Evolutionary conservation across 2,329 filamentous ascomycete species (phyloP).

Genomic region (Ophiostoma sp.): DNA sequence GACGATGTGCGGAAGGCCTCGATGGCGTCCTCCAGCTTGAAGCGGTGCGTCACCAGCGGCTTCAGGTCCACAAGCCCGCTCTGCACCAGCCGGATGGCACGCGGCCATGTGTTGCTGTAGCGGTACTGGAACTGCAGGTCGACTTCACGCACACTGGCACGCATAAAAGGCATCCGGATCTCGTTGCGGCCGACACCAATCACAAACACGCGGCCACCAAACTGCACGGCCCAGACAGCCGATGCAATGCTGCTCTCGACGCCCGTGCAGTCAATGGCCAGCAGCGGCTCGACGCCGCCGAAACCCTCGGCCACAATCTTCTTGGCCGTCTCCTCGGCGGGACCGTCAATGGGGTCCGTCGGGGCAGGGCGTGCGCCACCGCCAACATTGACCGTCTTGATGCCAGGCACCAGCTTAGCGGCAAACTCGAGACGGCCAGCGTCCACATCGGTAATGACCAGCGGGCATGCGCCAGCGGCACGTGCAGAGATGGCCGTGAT

Average conservation of each 20-base stretch:
- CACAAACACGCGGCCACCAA: slow-evolving; percentile 95
- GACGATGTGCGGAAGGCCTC: slow-evolving; percentile 88
- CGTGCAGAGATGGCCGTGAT: slow-evolving; percentile 81
- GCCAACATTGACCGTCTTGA: slow-evolving; percentile 77
- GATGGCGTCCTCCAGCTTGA: slow-evolving; percentile 78
- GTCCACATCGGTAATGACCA: slow-evolving; percentile 94
- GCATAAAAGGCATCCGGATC: slow-evolving; percentile 95
- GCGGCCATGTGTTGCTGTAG: slow-evolving; percentile 94
- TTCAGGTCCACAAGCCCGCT: slow-evolving; percentile 79
- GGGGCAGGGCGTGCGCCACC: slow-evolving; percentile 1
- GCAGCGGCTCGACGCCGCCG: slow-evolving; percentile 75
- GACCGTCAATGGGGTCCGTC: slow-evolving; percentile 42
- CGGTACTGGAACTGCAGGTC: slow-evolving; percentile 97
- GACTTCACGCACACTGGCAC: slow-evolving; percentile 84
- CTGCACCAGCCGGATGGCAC: slow-evolving; percentile 83
- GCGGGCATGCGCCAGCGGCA: slow-evolving; percentile 84
- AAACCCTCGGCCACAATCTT: slow-evolving; percentile 66
- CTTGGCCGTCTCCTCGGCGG: slow-evolving; percentile 69
- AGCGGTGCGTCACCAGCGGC: slow-evolving; percentile 85
- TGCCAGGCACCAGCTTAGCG: slow-evolving; percentile 75
- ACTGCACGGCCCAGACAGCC: slow-evolving; percentile 88
- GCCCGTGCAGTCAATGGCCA: slow-evolving; percentile 91
- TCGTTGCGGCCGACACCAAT: slow-evolving; percentile 95
- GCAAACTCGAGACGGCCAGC: slow-evolving; percentile 82
- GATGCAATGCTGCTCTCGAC: slow-evolving; percentile 85